These are phyloP conservation scores for Leptographium flavum DNA, from an alignment of 2,329 filamentous ascomycete species.

Conservation along the genomic window DNA sequence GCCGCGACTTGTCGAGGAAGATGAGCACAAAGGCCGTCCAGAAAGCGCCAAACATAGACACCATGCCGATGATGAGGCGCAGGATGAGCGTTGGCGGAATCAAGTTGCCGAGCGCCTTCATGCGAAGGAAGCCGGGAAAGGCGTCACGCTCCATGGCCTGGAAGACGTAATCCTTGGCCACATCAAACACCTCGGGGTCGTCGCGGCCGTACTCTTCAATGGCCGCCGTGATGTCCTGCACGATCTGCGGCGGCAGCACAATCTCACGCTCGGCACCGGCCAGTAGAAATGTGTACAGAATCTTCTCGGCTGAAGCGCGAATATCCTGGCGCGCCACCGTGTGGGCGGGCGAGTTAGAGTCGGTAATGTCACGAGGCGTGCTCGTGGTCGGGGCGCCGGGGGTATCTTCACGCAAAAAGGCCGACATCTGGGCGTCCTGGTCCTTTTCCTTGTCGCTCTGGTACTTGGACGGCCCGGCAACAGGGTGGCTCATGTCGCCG, in stretches of 20 bases:
- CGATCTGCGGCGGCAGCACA: constrained; percentile 75
- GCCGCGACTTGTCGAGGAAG: constrained; percentile 64
- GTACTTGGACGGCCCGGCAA: constrained; percentile 47
- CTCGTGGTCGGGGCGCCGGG: constrained; percentile 27
- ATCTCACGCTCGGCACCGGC: constrained; percentile 96
- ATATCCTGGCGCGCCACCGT: constrained; percentile 83
- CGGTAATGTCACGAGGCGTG: constrained; percentile 47
- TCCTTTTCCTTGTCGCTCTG: constrained; percentile 58
- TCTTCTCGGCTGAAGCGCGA: constrained; percentile 88
- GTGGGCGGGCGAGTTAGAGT: constrained; percentile 71
- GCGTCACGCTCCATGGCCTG: constrained; percentile 99
- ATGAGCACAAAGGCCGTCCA: constrained; percentile 92
- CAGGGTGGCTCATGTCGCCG: constrained; percentile 48
- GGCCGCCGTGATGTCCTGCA: constrained; percentile 68
- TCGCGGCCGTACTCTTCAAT: constrained; percentile 88
- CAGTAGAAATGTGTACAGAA: constrained; percentile 92
- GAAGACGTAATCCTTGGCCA: constrained; percentile 97
- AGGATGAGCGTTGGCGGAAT: constrained; percentile 83
- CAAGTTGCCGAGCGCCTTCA: constrained; percentile 90
- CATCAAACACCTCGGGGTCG: constrained; percentile 93
- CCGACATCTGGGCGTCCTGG: constrained; percentile 81
- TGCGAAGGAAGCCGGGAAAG: constrained; percentile 90
- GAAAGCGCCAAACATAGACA: constrained; percentile 80
- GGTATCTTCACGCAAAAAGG: constrained; percentile 61
- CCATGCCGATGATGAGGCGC: constrained; percentile 69